Percentiles rank a stretch among this genome's conserved stretches.
Evolutionary conservation across 2,329 filamentous ascomycete genomes (phyloP).

Genomic region (Epichloe uncinata): DNA sequence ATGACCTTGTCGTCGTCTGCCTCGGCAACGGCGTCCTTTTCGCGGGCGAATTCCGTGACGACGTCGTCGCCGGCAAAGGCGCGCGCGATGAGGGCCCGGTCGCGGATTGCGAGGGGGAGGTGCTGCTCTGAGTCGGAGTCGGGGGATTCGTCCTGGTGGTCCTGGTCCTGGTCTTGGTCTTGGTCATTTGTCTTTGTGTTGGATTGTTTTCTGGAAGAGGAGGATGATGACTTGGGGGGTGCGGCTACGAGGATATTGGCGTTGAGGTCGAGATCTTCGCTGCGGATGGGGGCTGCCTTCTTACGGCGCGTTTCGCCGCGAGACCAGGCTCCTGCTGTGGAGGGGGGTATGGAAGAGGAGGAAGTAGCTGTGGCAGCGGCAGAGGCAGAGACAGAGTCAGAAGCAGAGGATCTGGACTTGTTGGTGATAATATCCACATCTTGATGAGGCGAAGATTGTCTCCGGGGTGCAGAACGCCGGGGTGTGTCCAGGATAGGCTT

Average conservation of each 20-base stretch:
- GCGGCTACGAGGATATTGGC: constrained; percentile 19
- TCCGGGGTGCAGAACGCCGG: constrained; percentile 14
- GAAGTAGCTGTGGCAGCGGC: constrained; percentile 5
- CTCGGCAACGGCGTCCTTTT: constrained; percentile 58
- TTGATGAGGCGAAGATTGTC: constrained; percentile 15
- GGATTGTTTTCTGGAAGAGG: constrained; percentile 3
- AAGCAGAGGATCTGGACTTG: constrained; percentile 7
- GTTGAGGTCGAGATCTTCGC: constrained; percentile 28
- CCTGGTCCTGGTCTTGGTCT: constrained; percentile 10
- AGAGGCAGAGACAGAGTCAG: constrained; percentile 7
- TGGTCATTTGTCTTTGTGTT: constrained; percentile 4
- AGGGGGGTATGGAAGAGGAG: constrained; percentile 11
- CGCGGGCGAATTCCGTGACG: constrained; percentile 61
- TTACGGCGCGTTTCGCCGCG: constrained; percentile 24
- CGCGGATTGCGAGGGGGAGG: constrained; percentile 41
- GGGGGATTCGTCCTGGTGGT: constrained; percentile 7
- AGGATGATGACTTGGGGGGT: background rate
- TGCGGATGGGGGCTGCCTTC: constrained; percentile 16
- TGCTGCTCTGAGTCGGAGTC: constrained; percentile 32
- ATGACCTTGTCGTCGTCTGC: constrained; percentile 75
- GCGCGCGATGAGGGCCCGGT: constrained; percentile 58
- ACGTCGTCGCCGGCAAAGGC: constrained; percentile 88
- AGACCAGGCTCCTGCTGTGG: constrained; percentile 29
- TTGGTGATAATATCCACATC: constrained; percentile 16
- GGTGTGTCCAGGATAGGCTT: constrained; percentile 18